Base-by-base conservation (phyloP, 73 alveolate species). In the Paramecium sexaurelia region DNA sequence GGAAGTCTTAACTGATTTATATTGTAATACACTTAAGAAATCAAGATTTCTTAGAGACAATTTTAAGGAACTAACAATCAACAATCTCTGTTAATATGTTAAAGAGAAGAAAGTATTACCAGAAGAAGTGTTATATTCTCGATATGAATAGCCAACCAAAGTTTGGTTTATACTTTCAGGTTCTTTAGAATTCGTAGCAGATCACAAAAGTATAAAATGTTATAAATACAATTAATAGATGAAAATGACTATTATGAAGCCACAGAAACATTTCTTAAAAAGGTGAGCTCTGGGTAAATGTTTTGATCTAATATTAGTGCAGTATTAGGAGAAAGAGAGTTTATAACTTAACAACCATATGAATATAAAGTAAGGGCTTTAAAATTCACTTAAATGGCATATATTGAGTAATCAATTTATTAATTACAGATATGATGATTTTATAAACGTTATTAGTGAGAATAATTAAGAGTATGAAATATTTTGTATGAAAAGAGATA, bases 41-140 rank as follows among this genome's bases (percentile, higher is more conserved):
- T 78, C 90, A 17, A 78, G 90, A 78, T 78, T 78, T 41, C 36
- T 78, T 3, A 78, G 90, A 55, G 90, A 78, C 1, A 78, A 36
- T 39, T 78, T 78, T 40, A 24, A n/a, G 41, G 71, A 78, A 29
- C 5, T 19, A 9, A 78, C 90, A 19, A 78, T 78, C 11, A 43
- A 78, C 20, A 78, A 78, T 78, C 41, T 36, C 0, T 78, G 90
- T 24, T 20, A 41, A 78, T 78, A 17, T 41, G 71, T 78, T 11
- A 39, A 78, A 24, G 90, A 78, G 29, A 39, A 78, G 45, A 39
- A 78, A 41, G 68, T 78, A 8, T 39, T 78, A 39, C 90, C 90
- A 9, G 90, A 78, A 78, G 68, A 78, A 43, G 68, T 43, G 0
- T 35, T 78, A 10, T 78, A 29, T 78, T 24, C 39, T 20, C 24